Conservation (phyloP, 2,329 filamentous ascomycete species). For the Taxawa tesnikishii region DNA sequence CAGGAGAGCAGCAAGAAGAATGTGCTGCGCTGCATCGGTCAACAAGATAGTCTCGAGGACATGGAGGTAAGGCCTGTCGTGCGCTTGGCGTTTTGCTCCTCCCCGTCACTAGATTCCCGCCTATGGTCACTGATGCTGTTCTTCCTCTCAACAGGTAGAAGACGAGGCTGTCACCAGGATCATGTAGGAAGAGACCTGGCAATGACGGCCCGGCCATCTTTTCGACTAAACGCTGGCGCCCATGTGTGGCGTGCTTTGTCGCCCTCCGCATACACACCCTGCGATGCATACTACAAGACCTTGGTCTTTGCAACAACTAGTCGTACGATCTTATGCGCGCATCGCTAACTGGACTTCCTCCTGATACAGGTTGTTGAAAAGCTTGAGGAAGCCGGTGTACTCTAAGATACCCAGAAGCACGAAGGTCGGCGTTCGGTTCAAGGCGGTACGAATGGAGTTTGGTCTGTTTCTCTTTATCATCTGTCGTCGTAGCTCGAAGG, state of each 20-base stretch:
- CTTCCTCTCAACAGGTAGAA: conserved; percentile 20
- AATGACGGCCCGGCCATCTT: too few species aligned
- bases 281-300: too few species aligned
- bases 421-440: not conserved
- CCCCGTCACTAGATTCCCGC: not conserved
- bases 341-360: too few species aligned
- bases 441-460: too few species aligned
- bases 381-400: not conserved
- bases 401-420: not conserved
- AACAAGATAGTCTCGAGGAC: conserved; percentile 95
- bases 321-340: too few species aligned
- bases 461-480: too few species aligned
- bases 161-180: conserved; percentile 48
- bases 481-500: not conserved
- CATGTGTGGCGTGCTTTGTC: too few species aligned
- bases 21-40: conserved; percentile 85
- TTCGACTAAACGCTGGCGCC: too few species aligned
- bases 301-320: too few species aligned
- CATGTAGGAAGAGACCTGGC: too few species aligned
- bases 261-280: too few species aligned
- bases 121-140: conserved; percentile 14
- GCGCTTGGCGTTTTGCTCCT: not conserved
- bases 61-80: conserved; percentile 69
- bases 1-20: conserved; percentile 99
- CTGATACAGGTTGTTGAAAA: too few species aligned